Evolutionary conservation across 768 basidiomycete species (phyloP).

Genomic region (Rickenella mellea): DNA sequence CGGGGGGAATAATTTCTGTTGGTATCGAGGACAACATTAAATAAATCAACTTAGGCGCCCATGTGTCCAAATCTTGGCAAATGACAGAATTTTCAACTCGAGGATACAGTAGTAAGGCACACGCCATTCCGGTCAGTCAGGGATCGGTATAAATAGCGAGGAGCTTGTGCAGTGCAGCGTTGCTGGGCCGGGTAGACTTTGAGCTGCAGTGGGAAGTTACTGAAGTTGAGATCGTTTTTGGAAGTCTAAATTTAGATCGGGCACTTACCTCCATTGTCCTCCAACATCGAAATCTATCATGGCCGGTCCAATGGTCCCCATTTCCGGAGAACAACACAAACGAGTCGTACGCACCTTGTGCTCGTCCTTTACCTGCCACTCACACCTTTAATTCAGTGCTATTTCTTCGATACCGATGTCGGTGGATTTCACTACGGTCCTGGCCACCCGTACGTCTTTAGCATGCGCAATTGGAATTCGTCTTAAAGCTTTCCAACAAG

Average conservation of each 20-base stretch:
- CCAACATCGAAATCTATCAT: constrained; percentile 9
- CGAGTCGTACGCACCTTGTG: constrained; percentile 60
- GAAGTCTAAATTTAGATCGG: neutral
- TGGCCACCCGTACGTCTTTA: constrained; percentile 69
- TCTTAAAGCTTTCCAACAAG: constrained; percentile 24
- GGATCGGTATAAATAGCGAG: no score
- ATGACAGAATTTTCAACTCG: no score
- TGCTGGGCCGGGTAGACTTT: no score
- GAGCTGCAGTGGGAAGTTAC: no score
- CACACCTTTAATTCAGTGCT: constrained; percentile 49
- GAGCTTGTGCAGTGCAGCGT: no score
- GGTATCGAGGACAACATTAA: no score
- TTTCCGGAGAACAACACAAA: constrained; percentile 76
- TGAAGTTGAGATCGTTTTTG: no score
- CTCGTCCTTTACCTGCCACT: constrained; percentile 1
- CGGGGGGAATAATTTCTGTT: no score
- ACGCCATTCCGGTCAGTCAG: no score
- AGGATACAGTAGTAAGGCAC: no score
- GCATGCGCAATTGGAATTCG: neutral
- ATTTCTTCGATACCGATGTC: constrained; percentile 99
- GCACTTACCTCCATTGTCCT: neutral
- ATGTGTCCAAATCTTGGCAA: no score
- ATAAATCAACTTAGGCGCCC: no score
- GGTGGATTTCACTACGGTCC: constrained; percentile 99
- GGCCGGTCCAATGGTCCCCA: constrained; percentile 41